Conservation (phyloP, 192 early-diverging fungal species). For the Allomyces macrogynus region DNA sequence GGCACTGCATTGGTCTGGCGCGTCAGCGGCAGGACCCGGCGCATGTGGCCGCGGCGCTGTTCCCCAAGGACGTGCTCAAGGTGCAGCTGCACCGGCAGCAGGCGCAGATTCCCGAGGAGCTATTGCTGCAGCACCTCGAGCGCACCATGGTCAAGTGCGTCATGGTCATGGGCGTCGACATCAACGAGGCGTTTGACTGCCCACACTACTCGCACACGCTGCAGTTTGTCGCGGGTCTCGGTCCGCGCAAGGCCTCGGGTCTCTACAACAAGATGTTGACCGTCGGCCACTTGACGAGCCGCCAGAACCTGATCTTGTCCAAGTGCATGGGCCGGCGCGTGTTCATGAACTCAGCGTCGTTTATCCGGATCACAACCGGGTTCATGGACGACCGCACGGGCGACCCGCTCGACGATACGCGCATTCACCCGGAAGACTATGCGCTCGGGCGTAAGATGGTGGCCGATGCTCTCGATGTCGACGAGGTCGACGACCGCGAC, state of each 20-base stretch:
- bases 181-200: slow-evolving; percentile 51
- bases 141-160: slow-evolving; percentile 75
- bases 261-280: slow-evolving; percentile 43
- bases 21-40: slow-evolving; percentile 68
- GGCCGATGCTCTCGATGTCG: slow-evolving; percentile 77
- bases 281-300: slow-evolving; percentile 3
- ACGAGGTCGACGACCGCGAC: slow-evolving; percentile 14
- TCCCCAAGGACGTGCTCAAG: slow-evolving; percentile 29
- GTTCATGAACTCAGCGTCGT: slow-evolving; percentile 86
- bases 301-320: slow-evolving; percentile 47
- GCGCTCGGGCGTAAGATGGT: slow-evolving; percentile 91
- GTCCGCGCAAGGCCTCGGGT: slow-evolving; percentile 73
- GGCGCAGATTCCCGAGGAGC: slow-evolving; percentile 41
- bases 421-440: slow-evolving; percentile 91
- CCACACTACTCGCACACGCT: slow-evolving; percentile 49
- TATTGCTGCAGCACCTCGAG: slow-evolving; percentile 45
- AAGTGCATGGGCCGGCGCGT: slow-evolving; percentile 44
- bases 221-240: slow-evolving; percentile 79
- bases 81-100: slow-evolving; percentile 60
- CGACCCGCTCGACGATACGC: slow-evolving; percentile 80
- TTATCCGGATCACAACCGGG: slow-evolving; percentile 55
- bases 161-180: slow-evolving; percentile 66
- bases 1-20: slow-evolving; percentile 72
- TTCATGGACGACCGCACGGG: slow-evolving; percentile 22
- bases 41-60: slow-evolving; percentile 57